Base-by-base conservation (phyloP, 495 filamentous ascomycete genomes). In the Aspergillus baeticus region DNA sequence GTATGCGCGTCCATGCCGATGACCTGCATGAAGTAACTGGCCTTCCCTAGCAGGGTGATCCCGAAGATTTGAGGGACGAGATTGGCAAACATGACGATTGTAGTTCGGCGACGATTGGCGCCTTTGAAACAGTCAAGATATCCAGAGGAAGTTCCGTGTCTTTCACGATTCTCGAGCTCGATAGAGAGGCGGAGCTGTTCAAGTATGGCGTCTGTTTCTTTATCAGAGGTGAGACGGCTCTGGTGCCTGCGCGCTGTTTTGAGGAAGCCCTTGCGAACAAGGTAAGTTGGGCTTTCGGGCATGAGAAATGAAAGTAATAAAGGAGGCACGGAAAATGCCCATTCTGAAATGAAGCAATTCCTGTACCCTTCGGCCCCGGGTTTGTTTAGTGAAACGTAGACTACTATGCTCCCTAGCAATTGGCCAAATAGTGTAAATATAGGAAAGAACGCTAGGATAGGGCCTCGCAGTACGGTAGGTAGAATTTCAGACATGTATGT, bases 211-310 rank as follows among this genome's bases (percentile, higher is more conserved):
- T 58, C 56, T 0, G 65, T 52, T 17, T 71, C 44, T 1, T 51
- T 34, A 0, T 43, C 3, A 0, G 57, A 63, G 18, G 64, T 54
- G 0, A 75, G 62, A 8, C 60, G 67, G 5, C 39, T 29, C 37
- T 68, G 66, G 4, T 61, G 0, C 53, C 51, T 23, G 49, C 80
- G 80, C 0, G 86, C 87, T 64, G 86, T 86, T 0, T 76, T 75
- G 55, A 86, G 78, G 22, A 84, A 82, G 39, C 76, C 69, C 58
- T 86, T 83, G 58, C 89, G 82, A 17, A 87, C 69, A 1, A 91
- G 75, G 81, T 87, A 90, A 59, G 87, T 79, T 0, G 88, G 89
- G 5, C 86, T 89, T 72, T 89, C 90, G 1, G 88, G 88, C 80
- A 92, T 74, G 64, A 88, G 84, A 15, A 84, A 58, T 65, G 88